Percentiles rank a stretch among this genome's conserved stretches.
These are phyloP conservation scores for Microdochium nivale DNA, from an alignment of 2,329 filamentous ascomycete species.

Conservation along the genomic window DNA sequence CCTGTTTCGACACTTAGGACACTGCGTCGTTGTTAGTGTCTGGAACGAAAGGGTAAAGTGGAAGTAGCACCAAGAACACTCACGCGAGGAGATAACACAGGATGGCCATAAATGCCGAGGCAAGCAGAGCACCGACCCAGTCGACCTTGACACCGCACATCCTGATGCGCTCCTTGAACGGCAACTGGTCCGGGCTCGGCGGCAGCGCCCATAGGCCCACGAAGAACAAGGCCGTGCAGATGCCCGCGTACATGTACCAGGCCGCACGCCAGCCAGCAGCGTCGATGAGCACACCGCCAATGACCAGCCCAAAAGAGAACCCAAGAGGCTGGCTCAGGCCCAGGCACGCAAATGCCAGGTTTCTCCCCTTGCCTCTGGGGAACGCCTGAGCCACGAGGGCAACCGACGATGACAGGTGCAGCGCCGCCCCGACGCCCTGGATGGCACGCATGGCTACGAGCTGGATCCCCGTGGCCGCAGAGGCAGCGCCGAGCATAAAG, in stretches of 20 bases:
- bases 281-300: conserved; percentile 29
- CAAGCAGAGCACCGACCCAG: conserved; percentile 33
- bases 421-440: conserved; percentile 8
- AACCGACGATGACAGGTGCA: conserved; percentile 11
- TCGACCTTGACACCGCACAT: conserved; percentile 28
- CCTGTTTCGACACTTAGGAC: not conserved
- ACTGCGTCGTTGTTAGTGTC: not conserved
- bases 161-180: conserved; percentile 7
- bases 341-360: conserved; percentile 18
- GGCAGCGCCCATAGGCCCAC: conserved; percentile 16
- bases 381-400: conserved; percentile 7
- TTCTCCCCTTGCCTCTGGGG: conserved; percentile 9
- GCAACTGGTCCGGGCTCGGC: conserved; percentile 2
- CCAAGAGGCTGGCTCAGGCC: conserved; percentile 27
- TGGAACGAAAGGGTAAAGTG: not conserved
- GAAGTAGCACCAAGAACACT: conserved; percentile 8
- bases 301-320: conserved; percentile 27
- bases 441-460: conserved; percentile 10
- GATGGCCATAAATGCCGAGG: conserved; percentile 27
- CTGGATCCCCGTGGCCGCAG: conserved; percentile 6
- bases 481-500: conserved; percentile 7
- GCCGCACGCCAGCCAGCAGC: conserved; percentile 25
- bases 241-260: conserved; percentile 18
- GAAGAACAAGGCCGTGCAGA: conserved; percentile 16
- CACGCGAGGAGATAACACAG: conserved; percentile 34